Conservation (phyloP, 768 basidiomycete species). For the Rhizopogon vesiculosus region DNA sequence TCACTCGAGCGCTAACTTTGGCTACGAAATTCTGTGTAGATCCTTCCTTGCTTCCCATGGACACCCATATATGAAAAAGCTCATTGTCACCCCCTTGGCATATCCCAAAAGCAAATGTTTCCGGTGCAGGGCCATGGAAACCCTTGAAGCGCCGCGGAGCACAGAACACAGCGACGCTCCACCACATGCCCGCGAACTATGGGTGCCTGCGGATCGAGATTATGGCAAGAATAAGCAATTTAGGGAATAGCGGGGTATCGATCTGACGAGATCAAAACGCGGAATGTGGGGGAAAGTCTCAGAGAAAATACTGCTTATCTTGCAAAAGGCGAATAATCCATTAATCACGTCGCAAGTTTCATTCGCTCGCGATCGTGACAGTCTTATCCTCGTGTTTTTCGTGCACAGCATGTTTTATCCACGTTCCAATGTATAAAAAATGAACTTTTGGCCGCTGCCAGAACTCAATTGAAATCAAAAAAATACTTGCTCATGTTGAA, state of each 20-base stretch:
- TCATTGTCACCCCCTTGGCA: neutral
- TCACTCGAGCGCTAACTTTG: neutral
- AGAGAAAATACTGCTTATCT: neutral
- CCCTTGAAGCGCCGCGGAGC: conserved; percentile 1
- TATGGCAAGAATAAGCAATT: neutral
- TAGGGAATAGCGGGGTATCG: conserved; percentile 3
- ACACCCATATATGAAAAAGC: neutral
- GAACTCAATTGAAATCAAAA: neutral
- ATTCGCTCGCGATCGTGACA: neutral
- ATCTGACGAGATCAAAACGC: conserved; percentile 1
- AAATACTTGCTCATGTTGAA: neutral
- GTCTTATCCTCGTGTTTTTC: neutral
- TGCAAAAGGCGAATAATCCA: neutral
- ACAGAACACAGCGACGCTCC: neutral
- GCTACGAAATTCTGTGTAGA: neutral
- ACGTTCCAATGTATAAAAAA: neutral
- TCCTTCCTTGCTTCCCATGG: neutral
- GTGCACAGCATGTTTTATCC: neutral
- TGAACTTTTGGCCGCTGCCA: neutral
- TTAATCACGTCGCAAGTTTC: neutral
- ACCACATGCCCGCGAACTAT: neutral
- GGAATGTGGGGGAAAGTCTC: neutral
- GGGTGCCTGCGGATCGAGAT: conserved; percentile 4
- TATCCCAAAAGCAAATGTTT: neutral
- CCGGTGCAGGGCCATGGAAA: neutral